Conservation (phyloP, 345 rosid species). For the Melaleuca alternifolia region DNA sequence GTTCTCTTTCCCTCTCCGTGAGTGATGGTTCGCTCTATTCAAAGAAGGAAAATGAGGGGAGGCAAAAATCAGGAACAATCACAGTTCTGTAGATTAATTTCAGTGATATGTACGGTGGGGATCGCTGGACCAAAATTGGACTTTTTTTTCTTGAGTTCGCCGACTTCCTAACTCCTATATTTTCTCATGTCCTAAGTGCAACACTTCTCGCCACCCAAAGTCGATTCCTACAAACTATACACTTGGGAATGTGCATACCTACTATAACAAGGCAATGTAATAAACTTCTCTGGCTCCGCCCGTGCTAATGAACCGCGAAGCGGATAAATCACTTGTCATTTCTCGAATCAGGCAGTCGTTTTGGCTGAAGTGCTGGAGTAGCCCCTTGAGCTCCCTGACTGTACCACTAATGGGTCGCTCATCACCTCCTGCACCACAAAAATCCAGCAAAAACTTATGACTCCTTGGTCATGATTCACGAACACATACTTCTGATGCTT, state of each 20-base stretch:
- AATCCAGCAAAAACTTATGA: neutral
- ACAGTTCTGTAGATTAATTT: neutral
- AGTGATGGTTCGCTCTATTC: neutral
- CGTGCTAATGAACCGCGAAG: neutral
- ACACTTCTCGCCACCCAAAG: neutral
- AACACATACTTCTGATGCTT: neutral
- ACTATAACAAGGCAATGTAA: neutral
- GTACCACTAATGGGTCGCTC: constrained; percentile 12
- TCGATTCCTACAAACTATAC: neutral
- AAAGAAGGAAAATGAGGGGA: neutral
- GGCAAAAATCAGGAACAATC: neutral
- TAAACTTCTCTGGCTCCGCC: neutral
- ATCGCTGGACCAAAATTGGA: neutral
- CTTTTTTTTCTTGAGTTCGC: neutral
- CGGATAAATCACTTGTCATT: neutral
- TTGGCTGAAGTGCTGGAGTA: neutral
- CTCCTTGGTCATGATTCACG: neutral
- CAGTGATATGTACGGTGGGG: neutral
- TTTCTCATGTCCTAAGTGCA: neutral
- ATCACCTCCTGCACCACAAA: constrained; percentile 35
- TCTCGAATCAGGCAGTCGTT: neutral
- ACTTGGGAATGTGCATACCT: neutral
- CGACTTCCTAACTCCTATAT: neutral
- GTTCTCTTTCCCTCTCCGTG: neutral
- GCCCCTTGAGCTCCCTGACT: neutral